Percentiles rank a stretch among this genome's conserved stretches.
These are phyloP conservation scores for Aschersonia sp. DNA, from an alignment of 2,329 filamentous ascomycete species.

Conservation along the genomic window DNA sequence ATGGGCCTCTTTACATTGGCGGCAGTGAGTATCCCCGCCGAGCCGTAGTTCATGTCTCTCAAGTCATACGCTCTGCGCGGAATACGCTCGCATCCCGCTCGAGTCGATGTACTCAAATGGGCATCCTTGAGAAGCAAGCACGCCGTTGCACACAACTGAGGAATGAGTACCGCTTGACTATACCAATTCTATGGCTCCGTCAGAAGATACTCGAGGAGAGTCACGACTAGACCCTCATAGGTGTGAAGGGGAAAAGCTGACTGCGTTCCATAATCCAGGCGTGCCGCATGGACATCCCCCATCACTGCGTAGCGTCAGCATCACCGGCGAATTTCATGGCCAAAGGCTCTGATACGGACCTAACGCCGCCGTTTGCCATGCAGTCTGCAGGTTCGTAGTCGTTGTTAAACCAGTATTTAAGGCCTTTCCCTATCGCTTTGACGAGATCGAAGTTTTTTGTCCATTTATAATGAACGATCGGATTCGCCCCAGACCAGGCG, in stretches of 20 bases:
- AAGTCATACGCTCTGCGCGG: conserved; percentile 9
- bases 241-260: not conserved
- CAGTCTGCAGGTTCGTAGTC: conserved; percentile 9
- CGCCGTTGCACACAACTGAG: conserved; percentile 8
- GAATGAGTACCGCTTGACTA: conserved; percentile 9
- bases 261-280: conserved; percentile 8
- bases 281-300: conserved; percentile 2
- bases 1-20: conserved; percentile 7
- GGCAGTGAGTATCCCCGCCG: conserved; percentile 8
- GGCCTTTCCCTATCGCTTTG: conserved; percentile 6
- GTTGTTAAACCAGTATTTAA: conserved; percentile 11
- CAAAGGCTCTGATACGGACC: not conserved
- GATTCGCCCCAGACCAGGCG: conserved; percentile 11
- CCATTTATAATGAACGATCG: conserved; percentile 6
- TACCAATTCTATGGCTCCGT: conserved; percentile 9
- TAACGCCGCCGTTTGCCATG: conserved; percentile 8
- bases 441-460: conserved; percentile 5
- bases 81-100: conserved; percentile 8
- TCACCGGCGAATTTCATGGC: not conserved
- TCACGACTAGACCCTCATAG: not conserved
- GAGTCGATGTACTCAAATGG: conserved; percentile 6
- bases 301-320: conserved; percentile 2
- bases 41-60: conserved; percentile 7
- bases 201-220: not conserved
- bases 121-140: conserved; percentile 9